Evolutionary conservation across 805 yeast species (phyloP).

Genomic region (Blastobotrys chiropterorum): DNA sequence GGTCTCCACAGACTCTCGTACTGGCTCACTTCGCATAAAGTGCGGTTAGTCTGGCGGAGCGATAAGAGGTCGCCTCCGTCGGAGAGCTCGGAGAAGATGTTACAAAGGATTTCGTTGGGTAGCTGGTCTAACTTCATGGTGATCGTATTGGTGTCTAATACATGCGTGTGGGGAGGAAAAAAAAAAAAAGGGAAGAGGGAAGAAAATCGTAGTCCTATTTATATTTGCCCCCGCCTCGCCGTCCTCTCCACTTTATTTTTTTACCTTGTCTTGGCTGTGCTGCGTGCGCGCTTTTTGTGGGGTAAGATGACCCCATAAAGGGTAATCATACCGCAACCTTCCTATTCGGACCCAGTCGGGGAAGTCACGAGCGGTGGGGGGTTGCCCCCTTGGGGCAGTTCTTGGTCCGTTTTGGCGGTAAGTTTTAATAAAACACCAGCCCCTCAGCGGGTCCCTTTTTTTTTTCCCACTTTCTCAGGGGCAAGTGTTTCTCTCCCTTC

Average conservation of each 20-base stretch:
- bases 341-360: neutral
- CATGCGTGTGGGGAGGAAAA: neutral
- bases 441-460: neutral
- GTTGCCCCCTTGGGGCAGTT: neutral
- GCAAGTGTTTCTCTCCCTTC: neutral
- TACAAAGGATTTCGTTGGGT: conserved; percentile 1
- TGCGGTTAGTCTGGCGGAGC: neutral
- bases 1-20: conserved; percentile 4
- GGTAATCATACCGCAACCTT: neutral
- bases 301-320: neutral
- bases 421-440: neutral
- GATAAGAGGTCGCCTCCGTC: neutral
- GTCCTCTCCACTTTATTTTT: neutral
- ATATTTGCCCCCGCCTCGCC: neutral
- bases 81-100: conserved; percentile 1
- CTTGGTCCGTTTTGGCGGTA: neutral
- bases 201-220: neutral
- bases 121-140: conserved; percentile 6
- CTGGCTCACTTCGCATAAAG: neutral
- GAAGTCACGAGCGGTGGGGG: neutral
- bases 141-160: neutral
- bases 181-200: neutral
- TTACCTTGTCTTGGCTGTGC: neutral
- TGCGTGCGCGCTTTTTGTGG: neutral
- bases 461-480: neutral